These are phyloP conservation scores for Miamiensis avidus DNA, from an alignment of 169 alveolate species.

Conservation along the genomic window DNA sequence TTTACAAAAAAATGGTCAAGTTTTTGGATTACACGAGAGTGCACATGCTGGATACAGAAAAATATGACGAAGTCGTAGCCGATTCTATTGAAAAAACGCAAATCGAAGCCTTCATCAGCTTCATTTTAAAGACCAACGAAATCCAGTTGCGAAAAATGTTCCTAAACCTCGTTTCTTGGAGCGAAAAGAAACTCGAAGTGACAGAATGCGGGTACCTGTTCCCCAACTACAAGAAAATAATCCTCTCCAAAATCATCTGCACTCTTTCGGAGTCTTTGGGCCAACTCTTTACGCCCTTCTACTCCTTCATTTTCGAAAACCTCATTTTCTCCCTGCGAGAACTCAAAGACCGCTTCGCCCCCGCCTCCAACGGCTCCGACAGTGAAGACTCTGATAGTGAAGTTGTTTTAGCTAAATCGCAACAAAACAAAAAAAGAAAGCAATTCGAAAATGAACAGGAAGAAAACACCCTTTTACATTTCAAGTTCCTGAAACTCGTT, in stretches of 20 bases:
- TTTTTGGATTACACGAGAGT: conserved; percentile 14
- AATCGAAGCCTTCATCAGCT: neutral
- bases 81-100: conserved; percentile 9
- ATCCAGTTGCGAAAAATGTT: conserved; percentile 10
- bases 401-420: neutral
- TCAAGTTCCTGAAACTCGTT: neutral
- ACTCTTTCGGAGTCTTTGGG: neutral
- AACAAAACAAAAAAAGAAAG: conserved; percentile 8
- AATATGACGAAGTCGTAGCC: neutral
- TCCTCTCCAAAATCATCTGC: neutral
- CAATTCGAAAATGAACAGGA: neutral
- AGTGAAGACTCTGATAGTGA: neutral
- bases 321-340: neutral
- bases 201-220: conserved; percentile 11
- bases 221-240: neutral
- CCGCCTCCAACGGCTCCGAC: neutral
- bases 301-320: conserved; percentile 1
- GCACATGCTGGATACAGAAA: neutral
- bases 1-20: conserved; percentile 3
- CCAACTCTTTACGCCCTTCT: conserved; percentile 10
- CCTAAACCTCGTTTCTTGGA: conserved; percentile 11
- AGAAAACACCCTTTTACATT: neutral
- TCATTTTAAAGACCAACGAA: conserved; percentile 16
- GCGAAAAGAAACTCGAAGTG: conserved; percentile 3
- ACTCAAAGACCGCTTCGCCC: neutral